These are phyloP conservation scores for Claviceps maximensis DNA, from an alignment of 2,329 filamentous ascomycete species.

Conservation along the genomic window DNA sequence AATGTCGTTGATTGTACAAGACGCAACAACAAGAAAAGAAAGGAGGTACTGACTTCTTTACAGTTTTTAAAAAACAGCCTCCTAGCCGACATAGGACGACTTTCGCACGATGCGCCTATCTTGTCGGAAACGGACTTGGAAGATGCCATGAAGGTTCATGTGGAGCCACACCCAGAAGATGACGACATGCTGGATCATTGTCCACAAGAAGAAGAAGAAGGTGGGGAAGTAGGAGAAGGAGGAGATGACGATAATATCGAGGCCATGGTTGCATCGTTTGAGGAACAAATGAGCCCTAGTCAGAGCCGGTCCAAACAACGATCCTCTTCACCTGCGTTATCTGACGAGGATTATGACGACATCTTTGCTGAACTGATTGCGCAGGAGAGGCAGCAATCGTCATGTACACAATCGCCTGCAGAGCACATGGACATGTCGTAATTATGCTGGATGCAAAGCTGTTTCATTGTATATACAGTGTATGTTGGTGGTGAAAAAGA, in stretches of 20 bases:
- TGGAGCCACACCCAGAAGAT: constrained; percentile 14
- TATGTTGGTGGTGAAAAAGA: background rate
- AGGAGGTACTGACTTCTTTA: background rate
- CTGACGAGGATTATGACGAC: constrained; percentile 48
- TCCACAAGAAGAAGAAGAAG: constrained; percentile 40
- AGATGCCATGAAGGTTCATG: constrained; percentile 29
- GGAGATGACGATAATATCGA: constrained; percentile 45
- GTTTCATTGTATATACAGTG: background rate
- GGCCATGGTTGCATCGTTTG: constrained; percentile 37
- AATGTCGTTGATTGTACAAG: background rate
- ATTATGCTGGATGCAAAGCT: background rate
- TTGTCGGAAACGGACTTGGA: constrained; percentile 39
- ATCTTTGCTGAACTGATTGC: constrained; percentile 37
- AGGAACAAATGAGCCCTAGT: constrained; percentile 16
- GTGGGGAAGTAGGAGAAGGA: constrained; percentile 28
- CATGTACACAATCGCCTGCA: constrained; percentile 13
- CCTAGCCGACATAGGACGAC: constrained; percentile 18
- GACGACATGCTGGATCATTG: constrained; percentile 40
- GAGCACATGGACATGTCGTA: constrained; percentile 34
- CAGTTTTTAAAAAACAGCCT: constrained; percentile 25
- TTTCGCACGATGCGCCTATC: constrained; percentile 22
- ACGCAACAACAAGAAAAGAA: background rate
- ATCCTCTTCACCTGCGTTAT: constrained; percentile 24
- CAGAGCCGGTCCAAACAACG: constrained; percentile 10
- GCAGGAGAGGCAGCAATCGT: constrained; percentile 13